These are phyloP conservation scores for Leersia perrieri DNA, from an alignment of 176 grass and related monocot species.

Conservation along the genomic window DNA sequence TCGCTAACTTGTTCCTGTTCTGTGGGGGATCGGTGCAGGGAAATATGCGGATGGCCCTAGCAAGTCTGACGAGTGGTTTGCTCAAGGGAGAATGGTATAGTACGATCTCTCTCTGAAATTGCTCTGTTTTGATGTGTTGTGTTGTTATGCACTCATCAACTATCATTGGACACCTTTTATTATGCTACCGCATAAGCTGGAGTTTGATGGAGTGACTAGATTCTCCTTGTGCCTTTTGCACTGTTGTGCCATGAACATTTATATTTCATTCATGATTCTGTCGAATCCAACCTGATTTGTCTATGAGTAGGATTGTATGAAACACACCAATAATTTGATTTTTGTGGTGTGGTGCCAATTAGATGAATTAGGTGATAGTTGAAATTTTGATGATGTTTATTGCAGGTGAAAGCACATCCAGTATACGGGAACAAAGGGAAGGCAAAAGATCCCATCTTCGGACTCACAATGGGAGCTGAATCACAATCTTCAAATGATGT, in stretches of 20 bases:
- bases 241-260: background rate
- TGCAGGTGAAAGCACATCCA: conserved; percentile 77
- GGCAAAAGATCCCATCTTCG: conserved; percentile 91
- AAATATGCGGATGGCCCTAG: conserved; percentile 81
- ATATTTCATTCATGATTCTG: background rate
- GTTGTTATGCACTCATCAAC: background rate
- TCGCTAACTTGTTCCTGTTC: background rate
- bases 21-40: conserved; percentile 35
- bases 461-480: conserved; percentile 81
- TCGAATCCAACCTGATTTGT: background rate
- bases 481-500: conserved; percentile 75
- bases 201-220: background rate
- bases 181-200: background rate
- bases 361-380: background rate
- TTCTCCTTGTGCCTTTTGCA: background rate
- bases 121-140: background rate
- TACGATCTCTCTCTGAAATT: background rate
- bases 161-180: background rate
- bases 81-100: conserved; percentile 73
- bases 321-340: background rate
- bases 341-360: background rate
- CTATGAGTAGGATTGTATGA: background rate
- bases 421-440: conserved; percentile 80
- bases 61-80: conserved; percentile 79
- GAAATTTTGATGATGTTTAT: background rate